Conservation (phyloP, 2,329 filamentous ascomycete species). For the Mycogone perniciosa region DNA sequence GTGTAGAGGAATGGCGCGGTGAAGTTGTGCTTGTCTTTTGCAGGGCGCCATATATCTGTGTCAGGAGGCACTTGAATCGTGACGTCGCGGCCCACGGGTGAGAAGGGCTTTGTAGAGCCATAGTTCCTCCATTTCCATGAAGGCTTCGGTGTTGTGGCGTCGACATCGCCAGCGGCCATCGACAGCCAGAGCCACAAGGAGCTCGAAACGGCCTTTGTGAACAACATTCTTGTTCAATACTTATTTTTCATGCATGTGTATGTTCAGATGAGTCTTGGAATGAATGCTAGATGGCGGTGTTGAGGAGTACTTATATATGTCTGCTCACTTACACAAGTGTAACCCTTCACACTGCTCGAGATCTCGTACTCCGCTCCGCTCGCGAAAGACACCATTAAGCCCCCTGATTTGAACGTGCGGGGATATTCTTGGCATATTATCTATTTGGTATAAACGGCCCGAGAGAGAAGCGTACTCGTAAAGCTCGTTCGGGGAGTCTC, state of each 20-base stretch:
- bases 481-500: too few relatives aligned
- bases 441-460: too few relatives aligned
- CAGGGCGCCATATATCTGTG: conserved; percentile 16
- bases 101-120: conserved; percentile 6
- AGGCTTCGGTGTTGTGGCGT: neutral
- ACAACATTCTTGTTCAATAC: neutral
- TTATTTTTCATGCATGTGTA: too few relatives aligned
- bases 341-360: too few relatives aligned
- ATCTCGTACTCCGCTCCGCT: too few relatives aligned
- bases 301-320: neutral
- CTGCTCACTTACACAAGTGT: too few relatives aligned
- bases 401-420: too few relatives aligned
- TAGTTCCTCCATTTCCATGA: conserved; percentile 13
- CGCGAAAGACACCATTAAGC: too few relatives aligned
- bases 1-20: conserved; percentile 16
- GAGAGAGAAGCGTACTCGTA: too few relatives aligned
- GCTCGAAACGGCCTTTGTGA: neutral
- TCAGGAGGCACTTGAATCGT: conserved; percentile 15
- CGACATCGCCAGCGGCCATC: conserved; percentile 1
- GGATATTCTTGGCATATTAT: too few relatives aligned
- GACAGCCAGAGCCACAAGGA: neutral
- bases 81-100: conserved; percentile 9
- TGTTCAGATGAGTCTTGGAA: neutral
- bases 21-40: conserved; percentile 13
- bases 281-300: neutral